phyloP scores from a whole-genome alignment of 768 basidiomycete genomes.

The Phylloporus sp. region DNA sequence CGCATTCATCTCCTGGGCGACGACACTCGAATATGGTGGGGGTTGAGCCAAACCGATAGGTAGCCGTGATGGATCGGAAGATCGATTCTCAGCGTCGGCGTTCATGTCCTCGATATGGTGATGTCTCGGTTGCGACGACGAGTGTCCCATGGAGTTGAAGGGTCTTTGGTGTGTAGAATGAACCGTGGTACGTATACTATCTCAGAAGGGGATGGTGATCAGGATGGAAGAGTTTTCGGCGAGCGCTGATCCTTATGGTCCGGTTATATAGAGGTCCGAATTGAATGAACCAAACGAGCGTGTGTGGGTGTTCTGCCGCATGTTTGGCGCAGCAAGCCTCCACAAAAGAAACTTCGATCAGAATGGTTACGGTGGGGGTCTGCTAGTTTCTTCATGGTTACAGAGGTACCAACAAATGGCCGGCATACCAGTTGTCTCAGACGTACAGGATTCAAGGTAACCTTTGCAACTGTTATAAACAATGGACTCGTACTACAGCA shows the following conservation, averaged over 20 bases:
- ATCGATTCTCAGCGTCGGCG: neutral
- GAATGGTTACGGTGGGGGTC: neutral
- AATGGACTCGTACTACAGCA: neutral
- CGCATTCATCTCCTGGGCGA: constrained; percentile 6
- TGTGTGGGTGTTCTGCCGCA: neutral
- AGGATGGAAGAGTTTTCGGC: too few relatives aligned
- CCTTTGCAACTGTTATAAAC: too few relatives aligned
- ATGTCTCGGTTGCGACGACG: constrained; percentile 9
- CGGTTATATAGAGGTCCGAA: neutral
- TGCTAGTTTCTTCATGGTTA: neutral
- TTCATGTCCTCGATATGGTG: neutral
- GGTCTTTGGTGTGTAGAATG: constrained; percentile 1
- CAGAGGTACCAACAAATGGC: too few relatives aligned
- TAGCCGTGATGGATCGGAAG: constrained; percentile 1
- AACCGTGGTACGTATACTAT: too few relatives aligned
- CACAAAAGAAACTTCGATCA: neutral
- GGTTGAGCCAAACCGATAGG: constrained; percentile 10
- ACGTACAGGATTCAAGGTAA: too few relatives aligned
- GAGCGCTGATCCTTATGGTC: neutral
- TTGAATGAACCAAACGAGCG: neutral
- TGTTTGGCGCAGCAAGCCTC: neutral
- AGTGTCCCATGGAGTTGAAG: constrained; percentile 7
- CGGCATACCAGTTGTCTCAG: too few relatives aligned
- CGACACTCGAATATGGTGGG: constrained; percentile 23
- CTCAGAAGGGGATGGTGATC: too few relatives aligned